Base-by-base conservation (phyloP, 306 rosid genomes). In the Astragalus membranaceus region DNA sequence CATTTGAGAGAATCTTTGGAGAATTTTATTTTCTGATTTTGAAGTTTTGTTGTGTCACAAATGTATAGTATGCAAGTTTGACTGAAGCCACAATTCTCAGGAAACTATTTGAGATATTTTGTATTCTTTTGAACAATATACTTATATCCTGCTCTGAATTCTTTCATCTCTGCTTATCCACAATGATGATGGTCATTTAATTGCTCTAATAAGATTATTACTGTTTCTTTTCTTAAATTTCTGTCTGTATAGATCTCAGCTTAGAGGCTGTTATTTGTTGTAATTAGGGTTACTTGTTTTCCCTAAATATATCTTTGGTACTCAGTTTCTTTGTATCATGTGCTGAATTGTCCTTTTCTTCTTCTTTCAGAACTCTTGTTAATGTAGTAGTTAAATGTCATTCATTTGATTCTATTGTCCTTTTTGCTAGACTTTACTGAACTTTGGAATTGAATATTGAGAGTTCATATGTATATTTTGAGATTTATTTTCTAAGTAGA, bases 171-270 rank as follows among this genome's bases (percentile, higher is more conserved):
- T 59, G 46, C 73, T 72, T 54, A 64, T 81, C 43, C 70, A 13
- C 68, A 15, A 0, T 52, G 76, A 72, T 60, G 53, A 77, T 79
- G 68, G 51, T 74, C 41, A 54, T 52, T 43, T 44, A 23, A 15
- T 32, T 61, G 54, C 58, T 72, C 49, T 12, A 14, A 64, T 67
- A 46, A 48, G 71, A 49, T 65, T 57, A 52, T 16, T 75, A 35
- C 56, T 35, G 29, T 33, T 79, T 48, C 41, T 10, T 66, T 20
- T 68, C 42, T 30, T 61, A 58, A 67, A 11, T n/a, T 5, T 3
- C 20, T 7, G 3, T 75, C 26, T 44, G 33, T 49, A 57, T 42
- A 51, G 48, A 76, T 47, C 69, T 69, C 51, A 51, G 23, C 17
- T 73, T 36, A 37, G 56, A 44, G 69, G 33, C 59, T 62, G 64